These are phyloP conservation scores for Rhizoctonia solani DNA, from an alignment of 1,284 basidiomycete species.

Conservation along the genomic window DNA sequence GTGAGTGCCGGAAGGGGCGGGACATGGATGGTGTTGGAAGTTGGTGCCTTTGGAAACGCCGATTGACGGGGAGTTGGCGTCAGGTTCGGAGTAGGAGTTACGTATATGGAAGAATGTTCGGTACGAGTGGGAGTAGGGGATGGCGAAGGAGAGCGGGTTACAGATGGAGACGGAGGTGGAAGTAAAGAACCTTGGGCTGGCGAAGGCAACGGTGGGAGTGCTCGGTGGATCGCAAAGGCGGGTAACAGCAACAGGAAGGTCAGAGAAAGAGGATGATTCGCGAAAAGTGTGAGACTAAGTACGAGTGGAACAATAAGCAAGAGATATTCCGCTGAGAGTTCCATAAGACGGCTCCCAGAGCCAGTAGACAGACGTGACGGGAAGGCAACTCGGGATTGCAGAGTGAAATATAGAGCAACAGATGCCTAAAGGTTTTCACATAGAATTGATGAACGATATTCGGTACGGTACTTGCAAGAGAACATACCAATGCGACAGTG, in stretches of 20 bases:
- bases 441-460: slow-evolving; percentile 20
- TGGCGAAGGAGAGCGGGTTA: slow-evolving; percentile 51
- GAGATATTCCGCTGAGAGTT: slow-evolving; percentile 55
- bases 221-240: slow-evolving; percentile 45
- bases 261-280: slow-evolving; percentile 60
- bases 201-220: slow-evolving; percentile 7
- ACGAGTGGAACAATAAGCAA: slow-evolving; percentile 77
- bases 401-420: slow-evolving; percentile 66
- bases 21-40: slow-evolving; percentile 21
- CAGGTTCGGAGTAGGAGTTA: slow-evolving; percentile 38
- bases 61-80: slow-evolving; percentile 21
- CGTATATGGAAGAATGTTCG: slow-evolving; percentile 25
- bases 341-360: slow-evolving; percentile 40
- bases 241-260: slow-evolving; percentile 56
- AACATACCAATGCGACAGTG: slow-evolving; percentile 68
- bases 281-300: slow-evolving; percentile 76
- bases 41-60: slow-evolving; percentile 4
- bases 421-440: slow-evolving; percentile 58
- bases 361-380: slow-evolving; percentile 25
- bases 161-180: slow-evolving; percentile 44
- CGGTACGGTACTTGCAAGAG: not conserved
- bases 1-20: slow-evolving; percentile 72
- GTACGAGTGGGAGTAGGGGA: slow-evolving; percentile 42
- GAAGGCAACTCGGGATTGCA: slow-evolving; percentile 51
- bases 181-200: slow-evolving; percentile 12